Conservation (phyloP, 1,284 basidiomycete genomes). For the Rhizoctonia solani region DNA sequence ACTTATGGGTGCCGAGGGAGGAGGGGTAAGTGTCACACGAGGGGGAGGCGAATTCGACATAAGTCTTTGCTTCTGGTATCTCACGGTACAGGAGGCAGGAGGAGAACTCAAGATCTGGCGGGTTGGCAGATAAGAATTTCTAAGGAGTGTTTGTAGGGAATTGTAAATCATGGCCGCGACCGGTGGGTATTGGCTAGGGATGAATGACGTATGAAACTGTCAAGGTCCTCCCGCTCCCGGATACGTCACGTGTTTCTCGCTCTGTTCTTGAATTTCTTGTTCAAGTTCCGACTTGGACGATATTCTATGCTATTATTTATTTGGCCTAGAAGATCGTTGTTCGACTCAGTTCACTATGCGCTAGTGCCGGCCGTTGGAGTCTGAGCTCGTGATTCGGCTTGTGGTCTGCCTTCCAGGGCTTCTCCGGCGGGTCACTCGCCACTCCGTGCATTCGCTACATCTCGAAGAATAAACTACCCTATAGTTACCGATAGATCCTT, state of each 20-base stretch:
- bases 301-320: no score
- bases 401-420: not conserved
- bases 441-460: not conserved
- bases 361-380: not conserved
- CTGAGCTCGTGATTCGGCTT: not conserved
- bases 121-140: not conserved
- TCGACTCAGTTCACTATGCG: not conserved
- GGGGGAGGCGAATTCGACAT: constrained; percentile 15
- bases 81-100: not conserved
- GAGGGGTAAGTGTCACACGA: constrained; percentile 13
- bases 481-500: not conserved
- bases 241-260: not conserved
- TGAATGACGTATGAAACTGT: constrained; percentile 4
- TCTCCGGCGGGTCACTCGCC: not conserved
- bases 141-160: constrained; percentile 4
- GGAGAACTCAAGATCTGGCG: not conserved
- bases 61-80: not conserved
- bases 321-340: no score
- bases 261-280: no score
- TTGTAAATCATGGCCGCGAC: constrained; percentile 6
- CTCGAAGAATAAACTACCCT: not conserved
- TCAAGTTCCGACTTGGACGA: no score
- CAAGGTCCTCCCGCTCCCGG: not conserved
- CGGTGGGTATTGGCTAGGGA: no score
- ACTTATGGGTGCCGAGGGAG: not conserved